These are phyloP conservation scores for Arachis hypogaea DNA, from an alignment of 306 rosid species.

Conservation along the genomic window DNA sequence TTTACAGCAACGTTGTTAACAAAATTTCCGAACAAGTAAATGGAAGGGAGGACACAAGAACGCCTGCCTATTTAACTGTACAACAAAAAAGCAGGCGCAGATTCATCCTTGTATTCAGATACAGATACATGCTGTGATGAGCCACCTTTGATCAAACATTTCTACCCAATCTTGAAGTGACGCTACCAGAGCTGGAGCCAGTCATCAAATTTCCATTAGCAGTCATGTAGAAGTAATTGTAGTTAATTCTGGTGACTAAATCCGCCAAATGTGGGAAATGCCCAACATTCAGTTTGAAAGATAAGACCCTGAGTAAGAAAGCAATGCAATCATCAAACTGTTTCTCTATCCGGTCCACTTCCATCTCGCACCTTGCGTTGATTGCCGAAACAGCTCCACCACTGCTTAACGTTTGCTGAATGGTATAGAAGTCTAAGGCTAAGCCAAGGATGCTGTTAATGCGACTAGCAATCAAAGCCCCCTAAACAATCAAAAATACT, in stretches of 20 bases:
- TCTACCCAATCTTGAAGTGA: slow-evolving; percentile 59
- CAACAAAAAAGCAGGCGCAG: slow-evolving; percentile 30
- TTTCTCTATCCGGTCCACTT: slow-evolving; percentile 89
- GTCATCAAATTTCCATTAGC: slow-evolving; percentile 82
- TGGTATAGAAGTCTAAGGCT: slow-evolving; percentile 85
- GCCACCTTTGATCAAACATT: slow-evolving; percentile 39
- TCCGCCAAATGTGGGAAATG: slow-evolving; percentile 97
- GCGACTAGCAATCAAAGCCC: slow-evolving; percentile 97
- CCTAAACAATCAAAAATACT: slow-evolving; percentile 53
- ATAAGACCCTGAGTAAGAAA: slow-evolving; percentile 89
- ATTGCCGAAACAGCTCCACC: slow-evolving; percentile 91
- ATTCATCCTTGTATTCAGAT: neutral
- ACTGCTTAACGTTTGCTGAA: slow-evolving; percentile 76
- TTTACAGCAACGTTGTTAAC: slow-evolving; percentile 11
- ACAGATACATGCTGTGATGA: slow-evolving; percentile 9
- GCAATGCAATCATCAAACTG: slow-evolving; percentile 96
- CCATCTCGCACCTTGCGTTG: slow-evolving; percentile 94
- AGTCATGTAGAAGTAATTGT: slow-evolving; percentile 93
- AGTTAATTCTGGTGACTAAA: slow-evolving; percentile 91
- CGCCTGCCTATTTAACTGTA: slow-evolving; percentile 13
- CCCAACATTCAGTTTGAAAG: slow-evolving; percentile 93
- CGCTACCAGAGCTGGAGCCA: slow-evolving; percentile 62
- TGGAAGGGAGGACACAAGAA: neutral
- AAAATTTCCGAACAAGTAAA: slow-evolving; percentile 17
- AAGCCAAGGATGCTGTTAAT: slow-evolving; percentile 87